Evolutionary conservation across 495 filamentous ascomycete genomes (phyloP), one percentile per base, ranked within the genome.

Genomic region (Xylaria sp.): DNA sequence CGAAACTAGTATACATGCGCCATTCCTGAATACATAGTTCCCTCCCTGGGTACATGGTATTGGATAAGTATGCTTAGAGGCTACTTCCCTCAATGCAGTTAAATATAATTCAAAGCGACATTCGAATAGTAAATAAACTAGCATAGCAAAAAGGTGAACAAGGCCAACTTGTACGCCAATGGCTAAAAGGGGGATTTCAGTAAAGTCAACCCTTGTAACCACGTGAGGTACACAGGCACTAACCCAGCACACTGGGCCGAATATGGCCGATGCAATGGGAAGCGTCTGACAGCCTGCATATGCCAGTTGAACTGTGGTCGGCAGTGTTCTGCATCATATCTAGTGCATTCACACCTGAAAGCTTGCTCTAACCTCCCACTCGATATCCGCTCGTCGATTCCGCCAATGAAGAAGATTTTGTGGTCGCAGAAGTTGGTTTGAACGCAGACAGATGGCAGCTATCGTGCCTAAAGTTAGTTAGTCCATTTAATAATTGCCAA

Each of bases 231-330:
- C 31, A 59, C 31, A 7, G 12, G 26, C 24, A 59, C 57, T 2
- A 37, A 59, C 31, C 57, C 31, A 8, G 33, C 8, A n/a, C 29
- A 19, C 53, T 31, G 52, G 52, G 7, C 52, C 24, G 52, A 55
- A 55, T 55, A 58, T 33, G 17, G 53, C 31, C 57, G 57, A 37
- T 29, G 57, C 9, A 11, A 35, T 19, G 19, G 31, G 53, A n/a
- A 59, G n/a, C 31, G 57, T 59, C 31, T 59, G 31, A 59, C 57
- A 59, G 52, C 24, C 24, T 55, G 52, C 52, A 59, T 59, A 59
- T 29, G 15, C 19, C 53, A n/a, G 15, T n/a, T 26, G 11, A 31
- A 12, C 57, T 3, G 17, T 4, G 31, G 31, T 37, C 7, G 1
- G 31, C 19, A 19, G 53, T 58, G 12, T 35, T 29, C 21, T 11